Conservation (phyloP, 345 rosid genomes). For the Boechera divaricarpa region DNA sequence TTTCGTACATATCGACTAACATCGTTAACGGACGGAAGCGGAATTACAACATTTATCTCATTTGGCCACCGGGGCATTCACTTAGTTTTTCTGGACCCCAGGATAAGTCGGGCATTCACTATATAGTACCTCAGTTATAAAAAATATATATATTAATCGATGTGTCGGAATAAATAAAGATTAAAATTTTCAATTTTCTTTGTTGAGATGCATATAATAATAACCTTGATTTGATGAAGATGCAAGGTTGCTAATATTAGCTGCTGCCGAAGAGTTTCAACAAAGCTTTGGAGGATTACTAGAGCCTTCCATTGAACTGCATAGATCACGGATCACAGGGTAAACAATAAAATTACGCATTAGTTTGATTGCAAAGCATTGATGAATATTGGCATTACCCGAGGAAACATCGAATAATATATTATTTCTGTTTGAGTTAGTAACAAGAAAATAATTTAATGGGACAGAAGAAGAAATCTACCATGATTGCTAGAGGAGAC, state of each 20-base stretch:
- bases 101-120: too few species aligned
- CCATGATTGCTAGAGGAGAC: too few species aligned
- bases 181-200: background rate
- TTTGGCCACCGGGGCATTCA: too few species aligned
- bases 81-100: too few species aligned
- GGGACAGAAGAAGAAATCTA: too few species aligned
- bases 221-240: conserved; percentile 64
- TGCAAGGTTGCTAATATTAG: conserved; percentile 62
- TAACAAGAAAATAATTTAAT: too few species aligned
- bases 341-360: background rate
- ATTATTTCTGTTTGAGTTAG: too few species aligned
- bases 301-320: conserved; percentile 60
- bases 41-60: too few species aligned
- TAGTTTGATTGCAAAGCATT: background rate
- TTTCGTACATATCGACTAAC: too few species aligned
- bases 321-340: conserved; percentile 18
- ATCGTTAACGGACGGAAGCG: too few species aligned
- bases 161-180: background rate
- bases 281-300: conserved; percentile 58
- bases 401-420: too few species aligned
- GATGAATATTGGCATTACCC: background rate
- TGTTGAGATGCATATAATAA: background rate
- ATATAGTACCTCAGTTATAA: too few species aligned
- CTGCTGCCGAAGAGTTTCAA: conserved; percentile 73
- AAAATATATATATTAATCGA: background rate